phyloP scores from a whole-genome alignment of 148 eudicot genomes.

The Rhododendron kiyosumense region DNA sequence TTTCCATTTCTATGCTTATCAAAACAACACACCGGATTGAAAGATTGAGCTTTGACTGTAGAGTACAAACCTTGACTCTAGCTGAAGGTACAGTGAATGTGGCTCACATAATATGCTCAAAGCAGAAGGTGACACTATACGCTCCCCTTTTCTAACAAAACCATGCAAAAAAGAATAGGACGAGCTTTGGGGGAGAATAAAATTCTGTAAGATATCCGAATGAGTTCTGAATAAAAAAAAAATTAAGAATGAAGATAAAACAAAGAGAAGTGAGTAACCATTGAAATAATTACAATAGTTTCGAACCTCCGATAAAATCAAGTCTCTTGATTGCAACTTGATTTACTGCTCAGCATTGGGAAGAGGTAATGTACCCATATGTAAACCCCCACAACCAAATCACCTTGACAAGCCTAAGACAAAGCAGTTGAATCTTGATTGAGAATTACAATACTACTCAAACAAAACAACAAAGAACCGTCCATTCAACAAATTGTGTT shows the following conservation, averaged over 20 bases:
- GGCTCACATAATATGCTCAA: conserved; percentile 44
- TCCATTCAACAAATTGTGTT: not conserved
- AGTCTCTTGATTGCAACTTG: conserved; percentile 47
- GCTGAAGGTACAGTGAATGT: conserved; percentile 49
- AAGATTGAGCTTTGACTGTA: not conserved
- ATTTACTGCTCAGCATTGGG: conserved; percentile 46
- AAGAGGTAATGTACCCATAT: conserved; percentile 43
- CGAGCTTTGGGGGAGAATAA: conserved; percentile 51
- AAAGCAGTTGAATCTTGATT: not conserved
- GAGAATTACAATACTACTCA: too few species aligned
- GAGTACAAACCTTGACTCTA: conserved; percentile 39
- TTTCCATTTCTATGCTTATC: not conserved
- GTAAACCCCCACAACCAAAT: conserved; percentile 47
- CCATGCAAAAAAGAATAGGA: conserved; percentile 40
- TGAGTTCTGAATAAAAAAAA: not conserved
- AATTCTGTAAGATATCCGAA: conserved; percentile 26
- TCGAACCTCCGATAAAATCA: conserved; percentile 55
- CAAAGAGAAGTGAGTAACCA: not conserved
- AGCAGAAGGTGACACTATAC: conserved; percentile 56
- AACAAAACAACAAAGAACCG: not conserved
- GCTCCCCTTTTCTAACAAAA: conserved; percentile 62
- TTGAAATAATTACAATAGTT: not conserved
- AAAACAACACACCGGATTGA: not conserved
- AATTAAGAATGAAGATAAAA: not conserved
- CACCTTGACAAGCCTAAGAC: conserved; percentile 52